Evolutionary conservation across 257 asterid species (phyloP), one percentile per base, ranked within the genome.

Genomic region (Catharanthus roseus): DNA sequence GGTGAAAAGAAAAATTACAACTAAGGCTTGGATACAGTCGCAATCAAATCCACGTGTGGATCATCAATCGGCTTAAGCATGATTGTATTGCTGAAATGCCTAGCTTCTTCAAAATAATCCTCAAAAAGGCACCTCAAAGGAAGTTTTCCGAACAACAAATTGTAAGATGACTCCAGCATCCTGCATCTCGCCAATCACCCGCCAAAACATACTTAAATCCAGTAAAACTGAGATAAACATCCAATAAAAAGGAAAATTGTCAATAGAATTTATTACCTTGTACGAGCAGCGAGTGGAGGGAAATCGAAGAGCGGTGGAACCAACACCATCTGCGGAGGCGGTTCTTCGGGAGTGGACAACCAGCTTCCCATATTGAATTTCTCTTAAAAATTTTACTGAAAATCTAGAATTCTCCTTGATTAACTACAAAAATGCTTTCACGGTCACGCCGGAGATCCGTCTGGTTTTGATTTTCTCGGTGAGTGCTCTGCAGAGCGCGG

Each of bases 291-390:
- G 82, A 92, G 93, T 15, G 97, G 97, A 68, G 97, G 96, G 71
- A 87, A 92, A 75, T 89, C 97, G 81, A 92, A 92, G 68, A 91
- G 95, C 76, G 97, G 97, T 74, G 97, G 97, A 78, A 91, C 97
- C 82, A 91, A 79, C 80, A 91, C 96, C 90, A 91, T 83, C 10
- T 86, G 92, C 78, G 97, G 97, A 28, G 95, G 88, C 28, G 89
- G 86, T 50, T 80, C 77, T 16, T 29, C 39, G 58, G 58, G 19
- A 61, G 69, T 69, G 44, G 86, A 81, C 78, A 75, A 75, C 75
- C 56, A 72, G 79, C 83, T 88, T 70, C 96, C 90, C 97, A 92
- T 92, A 70, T 65, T 80, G 69, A 24, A 57, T 3, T 65, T n/a
- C n/a, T n/a, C n/a, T n/a, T n/a, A n/a, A n/a, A n/a, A n/a, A n/a